Evolutionary conservation across 176 grass and related monocot species (phyloP), one percentile per base, ranked within the genome.

Genomic region (Eremochloa ophiuroides): DNA sequence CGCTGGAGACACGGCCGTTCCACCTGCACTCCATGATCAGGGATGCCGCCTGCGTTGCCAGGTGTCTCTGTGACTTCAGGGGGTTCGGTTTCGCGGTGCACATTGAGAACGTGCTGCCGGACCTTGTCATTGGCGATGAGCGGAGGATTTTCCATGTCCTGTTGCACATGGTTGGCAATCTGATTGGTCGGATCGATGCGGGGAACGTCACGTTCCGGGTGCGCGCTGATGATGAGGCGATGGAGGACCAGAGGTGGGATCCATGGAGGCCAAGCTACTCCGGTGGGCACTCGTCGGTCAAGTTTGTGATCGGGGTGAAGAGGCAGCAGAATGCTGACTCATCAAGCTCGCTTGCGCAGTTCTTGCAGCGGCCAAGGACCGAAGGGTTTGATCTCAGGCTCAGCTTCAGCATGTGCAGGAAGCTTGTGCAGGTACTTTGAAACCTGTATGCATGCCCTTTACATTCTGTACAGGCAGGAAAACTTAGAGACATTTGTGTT

Each of bases 351-450:
- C 34, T 79, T 16, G 11, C 62, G 5, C 71, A 73, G 50, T 82
- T 77, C 66, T n/a, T 61, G n/a, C 59, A 50, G 30, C 44, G 55
- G 60, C 83, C 83, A 10, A 86, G 61, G 25, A 62, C 60, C 1
- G 86, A 97, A 37, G 93, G 85, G 7, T 86, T 93, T 48, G 88
- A 89, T 87, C 89, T 91, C 44, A 67, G 74, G 27, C 88, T 87
- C 27, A 97, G 91, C 53, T 93, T 97, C 85, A 91, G 83, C 73
- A 93, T 93, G 91, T 97, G 93, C 85, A 90, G 84, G 48, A 95
- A 95, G 48, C 90, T 95, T 70, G 93, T 92, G 73, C 85, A 95
- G 93, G 93, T 95, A 85, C 20, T 38, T 38, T 22, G 2, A 64
- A 75, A 70, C 48, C 2, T 3, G 8, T 25, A 11, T 56, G 51